Percentiles rank a stretch among this genome's conserved stretches.
Conservation (phyloP, 1,284 basidiomycete species). For the Malassezia nana region DNA sequence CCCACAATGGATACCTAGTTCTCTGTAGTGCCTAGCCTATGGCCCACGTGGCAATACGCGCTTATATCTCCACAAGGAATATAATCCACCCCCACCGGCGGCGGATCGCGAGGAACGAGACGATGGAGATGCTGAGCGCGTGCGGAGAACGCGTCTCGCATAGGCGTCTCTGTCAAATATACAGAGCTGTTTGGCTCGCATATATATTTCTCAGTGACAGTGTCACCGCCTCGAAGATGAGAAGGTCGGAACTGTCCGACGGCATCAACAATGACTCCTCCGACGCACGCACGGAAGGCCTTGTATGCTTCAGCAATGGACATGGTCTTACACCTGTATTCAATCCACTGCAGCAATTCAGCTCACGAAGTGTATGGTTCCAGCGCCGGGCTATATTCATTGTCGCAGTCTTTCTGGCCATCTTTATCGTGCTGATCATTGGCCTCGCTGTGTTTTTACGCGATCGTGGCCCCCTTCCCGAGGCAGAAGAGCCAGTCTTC, state of each 20-base stretch:
- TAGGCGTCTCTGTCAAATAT: background rate
- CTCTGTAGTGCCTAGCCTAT: background rate
- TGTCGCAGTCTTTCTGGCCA: slow-evolving; percentile 43
- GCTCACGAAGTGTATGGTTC: slow-evolving; percentile 36
- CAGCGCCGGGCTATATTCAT: slow-evolving; percentile 43
- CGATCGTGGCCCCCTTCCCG: slow-evolving; percentile 19
- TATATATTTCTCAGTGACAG: background rate
- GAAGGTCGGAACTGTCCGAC: background rate
- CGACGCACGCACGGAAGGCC: background rate
- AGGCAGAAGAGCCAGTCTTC: background rate
- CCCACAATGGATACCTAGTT: background rate
- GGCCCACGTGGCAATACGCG: background rate
- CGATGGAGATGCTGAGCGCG: background rate
- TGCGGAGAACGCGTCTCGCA: background rate
- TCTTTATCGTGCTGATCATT: slow-evolving; percentile 46
- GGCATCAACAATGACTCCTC: background rate
- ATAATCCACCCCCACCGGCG: background rate
- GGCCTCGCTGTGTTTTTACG: slow-evolving; percentile 41
- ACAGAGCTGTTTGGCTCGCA: background rate
- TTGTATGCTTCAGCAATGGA: background rate
- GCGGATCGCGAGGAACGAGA: background rate
- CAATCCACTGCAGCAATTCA: background rate
- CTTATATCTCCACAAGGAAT: background rate
- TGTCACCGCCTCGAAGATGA: background rate
- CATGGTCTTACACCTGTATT: background rate